phyloP scores from a whole-genome alignment of 805 yeast genomes.

The Ogataea trehalophila region DNA sequence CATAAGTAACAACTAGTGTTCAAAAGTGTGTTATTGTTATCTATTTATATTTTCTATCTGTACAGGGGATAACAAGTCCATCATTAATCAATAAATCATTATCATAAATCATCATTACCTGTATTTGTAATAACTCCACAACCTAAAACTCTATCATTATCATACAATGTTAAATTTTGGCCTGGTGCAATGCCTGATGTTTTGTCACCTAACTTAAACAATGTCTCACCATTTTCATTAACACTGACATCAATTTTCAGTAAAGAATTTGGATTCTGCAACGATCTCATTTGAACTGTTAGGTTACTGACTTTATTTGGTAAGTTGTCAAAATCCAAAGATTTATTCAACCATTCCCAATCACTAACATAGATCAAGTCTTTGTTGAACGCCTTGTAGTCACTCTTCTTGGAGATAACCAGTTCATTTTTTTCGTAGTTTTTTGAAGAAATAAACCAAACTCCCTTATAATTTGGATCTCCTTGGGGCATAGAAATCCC shows the following conservation, averaged over 20 bases:
- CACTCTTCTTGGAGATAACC: conserved; percentile 69
- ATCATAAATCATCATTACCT: background rate
- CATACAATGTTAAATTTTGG: conserved; percentile 74
- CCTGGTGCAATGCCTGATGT: conserved; percentile 86
- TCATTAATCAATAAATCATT: background rate
- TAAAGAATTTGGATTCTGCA: conserved; percentile 47
- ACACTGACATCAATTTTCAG: background rate
- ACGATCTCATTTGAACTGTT: conserved; percentile 64
- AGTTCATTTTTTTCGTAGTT: conserved; percentile 59
- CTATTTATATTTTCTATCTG: background rate
- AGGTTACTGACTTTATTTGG: conserved; percentile 23
- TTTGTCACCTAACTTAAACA: conserved; percentile 37
- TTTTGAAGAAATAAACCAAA: conserved; percentile 85
- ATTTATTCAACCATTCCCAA: conserved; percentile 45
- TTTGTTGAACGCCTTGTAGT: conserved; percentile 52
- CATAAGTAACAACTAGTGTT: background rate
- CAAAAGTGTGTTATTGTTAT: background rate
- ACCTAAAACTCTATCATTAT: conserved; percentile 64
- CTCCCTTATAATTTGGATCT: conserved; percentile 64
- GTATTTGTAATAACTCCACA: conserved; percentile 38
- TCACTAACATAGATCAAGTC: conserved; percentile 37
- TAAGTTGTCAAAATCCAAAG: conserved; percentile 5
- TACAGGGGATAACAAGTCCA: background rate
- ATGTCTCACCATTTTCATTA: conserved; percentile 22
- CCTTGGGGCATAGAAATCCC: conserved; percentile 88